Evolutionary conservation across 345 rosid species (phyloP), one percentile per base, ranked within the genome.

Genomic region (Punica granatum): DNA sequence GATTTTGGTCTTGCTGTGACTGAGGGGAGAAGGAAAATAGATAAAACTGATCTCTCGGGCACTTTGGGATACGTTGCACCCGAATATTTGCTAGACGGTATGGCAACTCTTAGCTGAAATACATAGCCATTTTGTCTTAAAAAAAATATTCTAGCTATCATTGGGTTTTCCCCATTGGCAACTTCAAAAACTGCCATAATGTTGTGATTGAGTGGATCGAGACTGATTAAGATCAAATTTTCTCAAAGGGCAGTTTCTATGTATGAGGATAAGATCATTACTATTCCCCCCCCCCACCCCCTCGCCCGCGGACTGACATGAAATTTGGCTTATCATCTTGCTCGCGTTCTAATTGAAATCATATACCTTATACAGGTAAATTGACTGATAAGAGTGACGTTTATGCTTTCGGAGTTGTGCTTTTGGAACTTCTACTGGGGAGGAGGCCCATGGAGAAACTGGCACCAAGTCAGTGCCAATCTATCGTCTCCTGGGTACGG

Each of bases 11-110:
- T 94, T 49, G 97, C 99, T 54, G 90, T 94, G 71, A 77, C 86
- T 6, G 82, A 84, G 74, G 87, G 87, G 35, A 73, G 83, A 70
- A 84, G 81, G 56, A 85, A 86, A 81, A 87, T 79, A 79, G 85
- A 81, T 70, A 84, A 85, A 69, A 83, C 82, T 75, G 89, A 91
- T 80, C 95, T 94, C 60, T 94, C 99, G 0, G 99, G 99, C 69
- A 94, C 99, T 0, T 79, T 91, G 72, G 99, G 99, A 58, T 94
- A 94, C 66, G 86, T 94, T 15, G 99, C 99, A 23, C 99, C 99
- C 0, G 99, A 94, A 81, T 94, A 94, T 68, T 81, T 94, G 66
- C 76, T 89, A 56, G 90, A 90, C 63, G 99, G 99, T 94, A 86
- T 68, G 78, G 60, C 66, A 54, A 49, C 54, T 25, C 42, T 8